These are phyloP conservation scores for Emmonsia crescens DNA, from an alignment of 2,329 filamentous ascomycete genomes.

Conservation along the genomic window DNA sequence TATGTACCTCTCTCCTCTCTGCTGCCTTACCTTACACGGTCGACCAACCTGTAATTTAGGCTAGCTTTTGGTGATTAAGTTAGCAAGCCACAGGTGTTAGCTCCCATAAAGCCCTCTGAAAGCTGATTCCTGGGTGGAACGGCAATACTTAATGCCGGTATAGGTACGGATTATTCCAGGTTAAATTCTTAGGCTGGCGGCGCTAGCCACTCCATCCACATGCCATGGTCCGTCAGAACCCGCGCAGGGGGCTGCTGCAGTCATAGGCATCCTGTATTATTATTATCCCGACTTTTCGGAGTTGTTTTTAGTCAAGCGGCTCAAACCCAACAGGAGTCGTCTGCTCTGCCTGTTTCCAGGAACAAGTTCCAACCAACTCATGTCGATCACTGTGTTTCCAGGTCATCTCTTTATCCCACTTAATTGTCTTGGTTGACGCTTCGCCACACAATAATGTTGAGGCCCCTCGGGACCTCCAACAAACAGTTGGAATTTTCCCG, in stretches of 20 bases:
- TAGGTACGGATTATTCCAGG: too few species aligned
- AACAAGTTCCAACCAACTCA: not conserved
- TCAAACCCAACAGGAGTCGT: not conserved
- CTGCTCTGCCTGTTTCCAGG: not conserved
- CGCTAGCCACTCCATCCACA: not conserved
- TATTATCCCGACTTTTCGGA: not conserved
- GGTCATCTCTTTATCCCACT: not conserved
- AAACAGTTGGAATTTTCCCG: not conserved
- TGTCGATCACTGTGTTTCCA: not conserved
- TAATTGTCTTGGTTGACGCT: not conserved
- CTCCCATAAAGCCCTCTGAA: too few species aligned
- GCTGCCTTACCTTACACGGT: too few species aligned
- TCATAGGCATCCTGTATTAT: not conserved
- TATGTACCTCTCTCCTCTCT: too few species aligned
- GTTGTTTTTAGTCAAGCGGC: not conserved
- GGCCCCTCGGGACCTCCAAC: not conserved
- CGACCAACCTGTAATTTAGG: too few species aligned
- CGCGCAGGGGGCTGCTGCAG: not conserved
- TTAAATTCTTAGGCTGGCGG: too few species aligned
- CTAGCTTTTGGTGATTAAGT: too few species aligned
- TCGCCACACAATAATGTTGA: not conserved
- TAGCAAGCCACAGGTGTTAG: too few species aligned
- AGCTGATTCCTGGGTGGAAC: too few species aligned
- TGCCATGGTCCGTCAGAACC: not conserved
- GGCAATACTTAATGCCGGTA: too few species aligned